phyloP scores from a whole-genome alignment of 768 basidiomycete genomes.

The Grammothele lineata region DNA sequence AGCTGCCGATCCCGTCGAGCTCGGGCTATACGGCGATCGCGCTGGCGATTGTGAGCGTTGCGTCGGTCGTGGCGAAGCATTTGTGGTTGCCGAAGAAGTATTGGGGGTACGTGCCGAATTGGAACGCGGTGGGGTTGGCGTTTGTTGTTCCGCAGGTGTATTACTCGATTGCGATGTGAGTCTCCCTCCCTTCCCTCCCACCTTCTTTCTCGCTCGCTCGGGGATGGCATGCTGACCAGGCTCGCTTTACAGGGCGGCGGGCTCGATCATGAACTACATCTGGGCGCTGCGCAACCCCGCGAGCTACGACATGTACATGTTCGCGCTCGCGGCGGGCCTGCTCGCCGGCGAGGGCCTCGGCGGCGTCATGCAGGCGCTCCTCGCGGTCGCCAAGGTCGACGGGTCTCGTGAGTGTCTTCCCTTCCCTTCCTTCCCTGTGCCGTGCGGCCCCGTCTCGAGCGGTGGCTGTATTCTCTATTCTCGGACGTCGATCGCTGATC shows the following conservation, averaged over 20 bases:
- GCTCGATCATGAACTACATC: conserved; percentile 43
- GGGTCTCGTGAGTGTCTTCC: conserved; percentile 36
- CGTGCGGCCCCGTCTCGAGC: neutral
- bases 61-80: conserved; percentile 15
- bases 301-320: conserved; percentile 34
- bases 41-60: conserved; percentile 11
- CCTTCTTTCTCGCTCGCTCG: neutral
- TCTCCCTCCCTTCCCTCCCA: neutral
- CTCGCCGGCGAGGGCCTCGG: conserved; percentile 49
- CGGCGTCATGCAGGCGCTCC: conserved; percentile 55
- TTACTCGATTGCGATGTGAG: conserved; percentile 22
- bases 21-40: conserved; percentile 19
- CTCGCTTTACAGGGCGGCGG: conserved; percentile 29
- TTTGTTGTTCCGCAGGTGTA: conserved; percentile 18
- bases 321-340: conserved; percentile 35
- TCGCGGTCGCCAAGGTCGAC: conserved; percentile 48
- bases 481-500: neutral
- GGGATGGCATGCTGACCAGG: neutral
- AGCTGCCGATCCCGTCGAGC: conserved; percentile 19
- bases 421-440: neutral
- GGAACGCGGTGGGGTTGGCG: conserved; percentile 21
- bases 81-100: conserved; percentile 17
- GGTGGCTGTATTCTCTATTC: neutral
- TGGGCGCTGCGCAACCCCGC: conserved; percentile 41
- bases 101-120: conserved; percentile 21